Evolutionary conservation across 78 protist genomes (phyloP).

Genomic region (Dictyostelium discoideum): dicty_2.7 NC_007089.4:2287501-2288000

Average conservation of each 20-base stretch:
- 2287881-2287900: not conserved
- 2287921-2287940: not conserved
- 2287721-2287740: not conserved
- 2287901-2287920: not conserved
- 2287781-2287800: constrained; percentile 14
- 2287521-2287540: not conserved
- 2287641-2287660: constrained; percentile 19
- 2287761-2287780: constrained; percentile 29
- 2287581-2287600: not conserved
- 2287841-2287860: constrained; percentile 33
- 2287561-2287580: constrained; percentile 8
- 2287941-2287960: not conserved
- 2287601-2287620: constrained; percentile 12
- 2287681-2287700: not conserved
- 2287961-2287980: not conserved
- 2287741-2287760: not conserved
- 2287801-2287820: constrained; percentile 19
- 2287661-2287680: not conserved
- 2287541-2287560: not conserved
- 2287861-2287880: not conserved
- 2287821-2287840: not conserved
- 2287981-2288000: not conserved
- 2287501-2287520: constrained; percentile 25
- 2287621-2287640: constrained; percentile 20
- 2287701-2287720: not conserved